Conservation (phyloP, 257 asterid species). For the Petrea volubilis region DNA sequence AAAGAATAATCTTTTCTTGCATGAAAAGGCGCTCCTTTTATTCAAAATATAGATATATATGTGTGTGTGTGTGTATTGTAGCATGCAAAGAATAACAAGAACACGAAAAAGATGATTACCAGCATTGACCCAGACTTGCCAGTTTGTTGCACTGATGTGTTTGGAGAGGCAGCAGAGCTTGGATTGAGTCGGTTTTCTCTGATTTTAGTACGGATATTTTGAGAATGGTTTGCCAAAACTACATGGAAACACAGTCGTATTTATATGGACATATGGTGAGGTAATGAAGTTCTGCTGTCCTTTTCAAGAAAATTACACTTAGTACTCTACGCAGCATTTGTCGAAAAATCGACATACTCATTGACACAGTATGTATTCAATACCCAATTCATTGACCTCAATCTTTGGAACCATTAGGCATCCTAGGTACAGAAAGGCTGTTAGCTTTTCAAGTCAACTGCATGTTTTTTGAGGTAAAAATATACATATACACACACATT, state of each 20-base stretch:
- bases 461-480: constrained; percentile 16
- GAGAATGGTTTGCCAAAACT: not conserved
- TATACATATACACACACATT: not conserved
- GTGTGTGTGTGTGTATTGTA: too few relatives aligned
- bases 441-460: constrained; percentile 20
- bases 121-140: not conserved
- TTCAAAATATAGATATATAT: not conserved
- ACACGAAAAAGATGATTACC: not conserved
- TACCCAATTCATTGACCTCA: constrained; percentile 18
- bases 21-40: constrained; percentile 5
- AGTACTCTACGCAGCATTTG: not conserved
- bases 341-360: constrained; percentile 17
- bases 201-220: not conserved
- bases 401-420: constrained; percentile 15
- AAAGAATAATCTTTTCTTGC: not conserved
- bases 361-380: not conserved
- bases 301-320: constrained; percentile 19
- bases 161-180: too few relatives aligned
- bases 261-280: not conserved
- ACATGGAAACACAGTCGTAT: not conserved
- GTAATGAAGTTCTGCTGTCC: constrained; percentile 24
- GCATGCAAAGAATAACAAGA: not conserved
- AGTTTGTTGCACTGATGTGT: constrained; percentile 3
- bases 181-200: not conserved
- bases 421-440: constrained; percentile 21